Base-by-base conservation (phyloP, 441 rosid genomes). In the Arabidopsis lyrata region DNA sequence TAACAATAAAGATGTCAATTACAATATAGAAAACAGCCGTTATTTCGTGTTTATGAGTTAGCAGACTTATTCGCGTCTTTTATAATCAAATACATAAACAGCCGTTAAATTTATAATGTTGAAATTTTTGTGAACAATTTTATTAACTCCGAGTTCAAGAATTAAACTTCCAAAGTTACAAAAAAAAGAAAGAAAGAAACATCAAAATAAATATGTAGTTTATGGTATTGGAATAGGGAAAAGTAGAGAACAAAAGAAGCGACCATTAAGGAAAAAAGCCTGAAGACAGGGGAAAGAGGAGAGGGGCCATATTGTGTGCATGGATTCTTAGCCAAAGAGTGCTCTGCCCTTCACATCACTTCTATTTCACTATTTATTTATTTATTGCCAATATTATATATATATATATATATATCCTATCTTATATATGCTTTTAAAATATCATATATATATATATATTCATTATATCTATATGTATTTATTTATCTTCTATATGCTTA, bases 251-350 rank as follows among this genome's bases (percentile, higher is more conserved):
- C 47, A 50, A 36, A 52, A 62, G 53, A 53, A 47, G 75, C 77
- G 79, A 70, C 59, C 79, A 77, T 74, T 34, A 36, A 56, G 69
- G 68, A 54, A 36, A 72, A 81, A 73, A 77, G 70, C 76, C 81
- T 53, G 16, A 81, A 77, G 81, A 73, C 63, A 74, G 16, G 83
- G 78, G 34, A 77, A 63, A 76, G 56, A 42, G 66, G 78, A 27
- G 52, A 50, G 72, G 75, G 79, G 65, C 71, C 79, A 76, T 44
- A 10, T 63, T 31, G 41, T 60, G 39, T 62, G 59, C 66, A 63
- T 45, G 65, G 65, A 36, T 62, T 54, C 0, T 10, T 42, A 35
- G 35, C 50, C 74, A 52, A 38, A 50, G 57, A 45, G 68, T 76
- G 67, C 67, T 67, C 61, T 76, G 67, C 72, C 62, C 54, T 54